A percentile compares a stretch with the other conserved stretches of the same genome.
Evolutionary conservation across 495 filamentous ascomycete species (phyloP).

Genomic region (Tricharina praecox): DNA sequence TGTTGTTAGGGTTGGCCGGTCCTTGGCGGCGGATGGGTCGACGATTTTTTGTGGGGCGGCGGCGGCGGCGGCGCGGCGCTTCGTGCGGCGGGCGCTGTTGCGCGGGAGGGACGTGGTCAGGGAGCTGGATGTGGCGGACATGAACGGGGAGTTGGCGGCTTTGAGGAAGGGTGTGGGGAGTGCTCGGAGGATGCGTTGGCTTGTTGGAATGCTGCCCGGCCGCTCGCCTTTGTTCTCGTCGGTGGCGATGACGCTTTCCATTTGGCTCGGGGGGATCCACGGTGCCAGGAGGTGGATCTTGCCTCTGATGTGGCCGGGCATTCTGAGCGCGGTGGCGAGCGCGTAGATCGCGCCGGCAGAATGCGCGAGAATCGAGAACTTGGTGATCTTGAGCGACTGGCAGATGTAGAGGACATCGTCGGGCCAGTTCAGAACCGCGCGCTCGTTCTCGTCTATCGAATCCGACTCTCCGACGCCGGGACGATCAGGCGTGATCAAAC

Average conservation of each 20-base stretch:
- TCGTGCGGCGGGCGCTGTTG: conserved; percentile 36
- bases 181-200: conserved; percentile 76
- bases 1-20: neutral
- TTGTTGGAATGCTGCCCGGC: conserved; percentile 57
- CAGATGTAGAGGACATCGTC: conserved; percentile 95
- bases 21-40: neutral
- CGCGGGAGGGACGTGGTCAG: conserved; percentile 71
- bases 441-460: conserved; percentile 57
- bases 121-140: conserved; percentile 78
- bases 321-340: conserved; percentile 82
- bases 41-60: conserved; percentile 10
- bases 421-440: conserved; percentile 84
- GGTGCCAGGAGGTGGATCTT: conserved; percentile 89
- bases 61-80: conserved; percentile 30
- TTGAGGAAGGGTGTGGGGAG: conserved; percentile 84
- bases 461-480: conserved; percentile 91
- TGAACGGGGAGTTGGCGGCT: conserved; percentile 86
- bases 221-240: conserved; percentile 24
- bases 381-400: conserved; percentile 77
- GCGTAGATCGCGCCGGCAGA: conserved; percentile 96
- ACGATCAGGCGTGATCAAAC: conserved; percentile 84
- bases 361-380: conserved; percentile 95
- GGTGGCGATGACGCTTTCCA: conserved; percentile 45
- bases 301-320: conserved; percentile 89
- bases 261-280: conserved; percentile 97